Evolutionary conservation across 2,329 filamentous ascomycete species (phyloP), one percentile per base, ranked within the genome.

Genomic region (Aspergillus hortae): DNA sequence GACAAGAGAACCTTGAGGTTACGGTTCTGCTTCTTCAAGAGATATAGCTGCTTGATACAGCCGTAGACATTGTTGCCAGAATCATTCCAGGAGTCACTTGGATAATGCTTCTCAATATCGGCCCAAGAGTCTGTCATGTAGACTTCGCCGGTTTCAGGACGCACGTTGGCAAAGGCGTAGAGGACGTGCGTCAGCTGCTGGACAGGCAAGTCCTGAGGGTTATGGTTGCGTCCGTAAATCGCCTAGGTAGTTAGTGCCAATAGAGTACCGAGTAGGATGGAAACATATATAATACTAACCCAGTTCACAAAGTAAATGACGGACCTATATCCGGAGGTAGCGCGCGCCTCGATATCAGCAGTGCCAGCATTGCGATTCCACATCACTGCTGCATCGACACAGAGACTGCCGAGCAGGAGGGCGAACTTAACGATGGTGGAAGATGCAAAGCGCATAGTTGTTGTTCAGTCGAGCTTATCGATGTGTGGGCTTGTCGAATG

Each of bases 111-210:
- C 49, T 90, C 77, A 1, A 74, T 61, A 46, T 92, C 89, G 19
- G 88, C 80, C 68, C 81, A 91, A 2, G 76, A 71, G 62, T 94
- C 89, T 1, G 83, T 86, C 11, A 89, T 76, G 64, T 79, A 88
- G 71, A 95, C 90, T 71, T 95, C 89, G 45, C 92, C 92, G 25
- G 81, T 84, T 4, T 92, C 89, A 3, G 85, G 79, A 4, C 83
- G 81, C 53, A 96, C 83, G 67, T 96, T 95, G 66, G 90, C 92
- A 73, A 97, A 97, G 12, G 92, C 81, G 63, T 96, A 96, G 14
- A 96, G 83, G 4, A 97, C 74, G 66, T 97, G 92, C 0, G 92
- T 97, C 38, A 96, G 81, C 50, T 89, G 87, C 49, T 92, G 82
- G 3, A 81, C 84, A 0, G 89, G 89, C 5, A 97, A 80, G 66